Conservation (phyloP, 2,329 filamentous ascomycete genomes). For the Coniochaeta sp. region DNA sequence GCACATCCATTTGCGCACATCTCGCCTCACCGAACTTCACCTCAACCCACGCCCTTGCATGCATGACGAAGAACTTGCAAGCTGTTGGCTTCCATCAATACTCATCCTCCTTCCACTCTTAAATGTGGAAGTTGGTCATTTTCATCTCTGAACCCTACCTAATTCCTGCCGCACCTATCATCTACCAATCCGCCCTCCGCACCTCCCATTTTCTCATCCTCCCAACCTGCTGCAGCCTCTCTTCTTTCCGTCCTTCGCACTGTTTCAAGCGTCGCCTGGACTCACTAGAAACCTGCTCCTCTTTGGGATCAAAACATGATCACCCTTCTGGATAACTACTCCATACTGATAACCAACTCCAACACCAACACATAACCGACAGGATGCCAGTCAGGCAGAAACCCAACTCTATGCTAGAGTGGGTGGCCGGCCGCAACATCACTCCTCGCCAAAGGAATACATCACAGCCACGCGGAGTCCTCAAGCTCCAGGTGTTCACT, state of each 20-base stretch:
- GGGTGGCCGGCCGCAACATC: slow-evolving; percentile 31
- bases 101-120: no score
- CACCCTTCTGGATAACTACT: neutral
- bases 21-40: no score
- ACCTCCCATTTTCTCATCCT: no score
- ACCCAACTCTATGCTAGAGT: slow-evolving; percentile 30
- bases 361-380: neutral
- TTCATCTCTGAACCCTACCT: no score
- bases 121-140: no score
- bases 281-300: no score
- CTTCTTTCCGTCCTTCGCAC: neutral
- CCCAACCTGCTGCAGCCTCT: no score
- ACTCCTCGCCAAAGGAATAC: slow-evolving; percentile 5
- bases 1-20: no score
- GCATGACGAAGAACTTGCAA: no score
- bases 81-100: no score
- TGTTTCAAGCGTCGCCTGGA: no score
- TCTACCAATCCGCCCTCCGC: neutral
- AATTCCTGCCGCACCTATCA: neutral
- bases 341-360: neutral
- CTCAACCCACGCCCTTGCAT: no score
- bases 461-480: slow-evolving; percentile 16
- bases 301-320: neutral
- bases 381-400: slow-evolving; percentile 20
- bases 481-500: slow-evolving; percentile 36